Evolutionary conservation across 2,329 filamentous ascomycete species (phyloP).

Genomic region (Talaromyces sp.): DNA sequence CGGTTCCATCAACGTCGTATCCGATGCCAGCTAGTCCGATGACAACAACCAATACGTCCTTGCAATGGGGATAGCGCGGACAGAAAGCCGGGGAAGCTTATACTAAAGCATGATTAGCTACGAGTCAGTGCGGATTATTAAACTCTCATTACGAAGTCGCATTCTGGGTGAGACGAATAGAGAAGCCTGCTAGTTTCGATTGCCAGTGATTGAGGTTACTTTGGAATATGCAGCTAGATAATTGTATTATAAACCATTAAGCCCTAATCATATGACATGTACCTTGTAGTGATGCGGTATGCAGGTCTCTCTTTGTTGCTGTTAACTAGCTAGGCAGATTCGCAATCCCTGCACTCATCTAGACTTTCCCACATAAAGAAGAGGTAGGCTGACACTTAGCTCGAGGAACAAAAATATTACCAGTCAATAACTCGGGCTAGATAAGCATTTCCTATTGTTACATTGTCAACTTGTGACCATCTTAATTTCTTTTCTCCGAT

Average conservation of each 20-base stretch:
- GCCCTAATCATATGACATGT: background rate
- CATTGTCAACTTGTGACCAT: background rate
- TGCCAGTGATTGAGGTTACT: background rate
- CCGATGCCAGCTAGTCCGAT: background rate
- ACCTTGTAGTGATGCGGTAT: background rate
- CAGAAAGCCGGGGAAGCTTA: background rate
- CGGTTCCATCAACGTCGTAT: conserved; percentile 4
- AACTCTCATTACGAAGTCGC: background rate
- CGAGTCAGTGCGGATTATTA: background rate
- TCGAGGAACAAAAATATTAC: background rate
- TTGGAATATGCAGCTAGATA: background rate
- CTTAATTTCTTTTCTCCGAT: background rate
- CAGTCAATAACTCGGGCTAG: background rate
- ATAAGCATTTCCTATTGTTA: background rate
- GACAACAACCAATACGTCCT: background rate
- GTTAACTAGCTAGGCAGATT: background rate
- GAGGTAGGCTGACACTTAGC: background rate
- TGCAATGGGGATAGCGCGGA: background rate
- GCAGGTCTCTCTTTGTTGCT: background rate
- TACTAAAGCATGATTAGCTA: background rate
- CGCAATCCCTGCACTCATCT: background rate
- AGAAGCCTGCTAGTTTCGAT: background rate
- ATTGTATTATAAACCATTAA: background rate
- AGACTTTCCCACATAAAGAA: background rate
- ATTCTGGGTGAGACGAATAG: background rate